A percentile compares a stretch with the other conserved stretches of the same genome.
Conservation (phyloP, 1,139 yeast species). For the Geotrichum histeridarum region DNA sequence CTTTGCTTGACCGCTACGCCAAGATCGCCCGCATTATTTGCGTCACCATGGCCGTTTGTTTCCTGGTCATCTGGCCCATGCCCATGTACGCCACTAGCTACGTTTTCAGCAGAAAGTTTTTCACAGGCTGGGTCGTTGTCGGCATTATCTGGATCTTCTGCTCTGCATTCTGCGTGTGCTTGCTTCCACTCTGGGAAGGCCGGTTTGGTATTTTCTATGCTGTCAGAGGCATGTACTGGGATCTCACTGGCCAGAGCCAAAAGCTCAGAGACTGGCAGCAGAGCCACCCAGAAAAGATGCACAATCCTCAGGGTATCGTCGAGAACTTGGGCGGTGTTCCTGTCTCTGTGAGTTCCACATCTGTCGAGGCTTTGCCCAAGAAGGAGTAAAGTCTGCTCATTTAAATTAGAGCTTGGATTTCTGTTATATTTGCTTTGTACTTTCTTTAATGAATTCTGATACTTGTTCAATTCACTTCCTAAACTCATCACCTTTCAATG, state of each 20-base stretch:
- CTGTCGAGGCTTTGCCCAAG: not conserved
- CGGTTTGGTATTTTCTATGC: slow-evolving; percentile 58
- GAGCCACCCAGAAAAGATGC: slow-evolving; percentile 61
- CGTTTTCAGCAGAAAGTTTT: slow-evolving; percentile 42
- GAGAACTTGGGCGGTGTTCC: too few relatives aligned
- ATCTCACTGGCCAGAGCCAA: slow-evolving; percentile 63
- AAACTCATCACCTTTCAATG: too few relatives aligned
- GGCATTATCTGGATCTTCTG: slow-evolving; percentile 42
- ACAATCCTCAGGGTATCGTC: slow-evolving; percentile 46
- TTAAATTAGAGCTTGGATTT: too few relatives aligned
- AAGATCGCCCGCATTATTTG: slow-evolving; percentile 34
- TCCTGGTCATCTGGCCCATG: slow-evolving; percentile 45
- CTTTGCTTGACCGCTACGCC: slow-evolving; percentile 20
- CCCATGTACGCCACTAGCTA: slow-evolving; percentile 44
- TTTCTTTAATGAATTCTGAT: too few relatives aligned
- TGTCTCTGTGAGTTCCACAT: not conserved
- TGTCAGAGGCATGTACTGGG: slow-evolving; percentile 78
- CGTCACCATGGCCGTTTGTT: slow-evolving; percentile 32
- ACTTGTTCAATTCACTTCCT: too few relatives aligned
- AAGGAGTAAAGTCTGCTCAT: too few relatives aligned
- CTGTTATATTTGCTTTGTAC: too few relatives aligned
- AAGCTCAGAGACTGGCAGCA: slow-evolving; percentile 72
- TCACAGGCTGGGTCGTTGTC: slow-evolving; percentile 43
- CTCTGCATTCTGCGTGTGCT: slow-evolving; percentile 46
- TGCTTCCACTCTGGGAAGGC: slow-evolving; percentile 66